These are phyloP conservation scores for Didymella sp. DNA, from an alignment of 2,329 filamentous ascomycete species.

Conservation along the genomic window DNA sequence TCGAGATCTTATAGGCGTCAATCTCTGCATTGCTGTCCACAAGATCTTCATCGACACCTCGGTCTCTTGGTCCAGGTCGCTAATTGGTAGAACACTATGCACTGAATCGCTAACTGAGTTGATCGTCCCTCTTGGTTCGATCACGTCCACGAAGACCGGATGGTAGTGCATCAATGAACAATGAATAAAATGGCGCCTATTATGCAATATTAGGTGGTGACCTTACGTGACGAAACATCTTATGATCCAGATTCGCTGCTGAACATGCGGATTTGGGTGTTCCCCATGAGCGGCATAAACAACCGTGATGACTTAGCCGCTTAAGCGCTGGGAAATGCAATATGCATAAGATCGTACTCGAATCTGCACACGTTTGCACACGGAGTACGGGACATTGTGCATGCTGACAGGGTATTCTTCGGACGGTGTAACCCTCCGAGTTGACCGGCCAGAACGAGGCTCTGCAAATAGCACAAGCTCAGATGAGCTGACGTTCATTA, in stretches of 20 bases:
- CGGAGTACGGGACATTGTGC: background rate
- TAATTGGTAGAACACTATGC: background rate
- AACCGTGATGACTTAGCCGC: slow-evolving; percentile 8
- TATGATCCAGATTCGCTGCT: background rate
- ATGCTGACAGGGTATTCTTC: background rate
- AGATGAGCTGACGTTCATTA: background rate
- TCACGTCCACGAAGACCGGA: too few relatives aligned
- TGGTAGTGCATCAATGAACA: background rate
- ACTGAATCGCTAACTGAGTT: too few relatives aligned
- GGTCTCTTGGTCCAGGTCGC: background rate
- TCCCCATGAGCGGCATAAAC: background rate
- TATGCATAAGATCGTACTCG: slow-evolving; percentile 6
- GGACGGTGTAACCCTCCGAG: background rate
- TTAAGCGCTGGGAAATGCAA: slow-evolving; percentile 6
- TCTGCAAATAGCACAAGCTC: background rate
- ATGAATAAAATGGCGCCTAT: background rate
- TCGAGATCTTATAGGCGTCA: background rate
- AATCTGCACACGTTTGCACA: background rate
- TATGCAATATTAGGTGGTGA: background rate
- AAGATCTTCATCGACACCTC: background rate
- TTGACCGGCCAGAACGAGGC: slow-evolving; percentile 2
- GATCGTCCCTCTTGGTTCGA: too few relatives aligned
- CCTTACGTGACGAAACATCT: background rate
- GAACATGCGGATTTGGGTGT: background rate
- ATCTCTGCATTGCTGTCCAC: background rate